phyloP scores from a whole-genome alignment of 2,329 filamentous ascomycete species.

The Aspergillus ochraceoroseus region DNA sequence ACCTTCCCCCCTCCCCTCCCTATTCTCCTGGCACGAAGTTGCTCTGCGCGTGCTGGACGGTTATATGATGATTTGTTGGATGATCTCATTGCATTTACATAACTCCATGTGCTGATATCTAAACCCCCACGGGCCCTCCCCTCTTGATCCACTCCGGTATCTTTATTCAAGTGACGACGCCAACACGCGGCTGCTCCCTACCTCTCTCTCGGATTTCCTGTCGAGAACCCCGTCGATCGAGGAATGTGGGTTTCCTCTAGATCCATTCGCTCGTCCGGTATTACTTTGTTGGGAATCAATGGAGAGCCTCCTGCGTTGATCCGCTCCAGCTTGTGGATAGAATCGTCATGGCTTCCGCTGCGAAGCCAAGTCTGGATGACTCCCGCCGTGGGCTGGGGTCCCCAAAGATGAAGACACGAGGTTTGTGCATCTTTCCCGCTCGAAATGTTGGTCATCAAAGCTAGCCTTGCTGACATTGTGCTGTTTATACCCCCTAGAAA shows the following conservation, averaged over 20 bases:
- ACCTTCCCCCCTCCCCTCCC: conserved; percentile 8
- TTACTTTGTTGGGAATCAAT: conserved; percentile 36
- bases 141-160: conserved; percentile 6
- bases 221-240: conserved; percentile 17
- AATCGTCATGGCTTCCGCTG: conserved; percentile 42
- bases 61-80: conserved; percentile 12
- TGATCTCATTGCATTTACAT: conserved; percentile 12
- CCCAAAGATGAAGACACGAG: conserved; percentile 47
- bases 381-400: conserved; percentile 44
- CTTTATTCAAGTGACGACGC: conserved; percentile 7
- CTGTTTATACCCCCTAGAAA: conserved; percentile 49
- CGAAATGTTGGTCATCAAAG: neutral
- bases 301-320: conserved; percentile 39
- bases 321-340: conserved; percentile 32
- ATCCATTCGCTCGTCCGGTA: conserved; percentile 26
- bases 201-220: conserved; percentile 10
- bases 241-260: conserved; percentile 39
- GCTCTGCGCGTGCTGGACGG: conserved; percentile 11
- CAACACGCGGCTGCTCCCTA: too few species aligned
- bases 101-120: conserved; percentile 12
- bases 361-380: conserved; percentile 44
- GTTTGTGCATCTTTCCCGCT: conserved; percentile 32
- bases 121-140: neutral
- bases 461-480: conserved; percentile 14
- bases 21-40: conserved; percentile 19